These are phyloP conservation scores for Cytospora schulzeri DNA, from an alignment of 2,329 filamentous ascomycete genomes.

Conservation along the genomic window DNA sequence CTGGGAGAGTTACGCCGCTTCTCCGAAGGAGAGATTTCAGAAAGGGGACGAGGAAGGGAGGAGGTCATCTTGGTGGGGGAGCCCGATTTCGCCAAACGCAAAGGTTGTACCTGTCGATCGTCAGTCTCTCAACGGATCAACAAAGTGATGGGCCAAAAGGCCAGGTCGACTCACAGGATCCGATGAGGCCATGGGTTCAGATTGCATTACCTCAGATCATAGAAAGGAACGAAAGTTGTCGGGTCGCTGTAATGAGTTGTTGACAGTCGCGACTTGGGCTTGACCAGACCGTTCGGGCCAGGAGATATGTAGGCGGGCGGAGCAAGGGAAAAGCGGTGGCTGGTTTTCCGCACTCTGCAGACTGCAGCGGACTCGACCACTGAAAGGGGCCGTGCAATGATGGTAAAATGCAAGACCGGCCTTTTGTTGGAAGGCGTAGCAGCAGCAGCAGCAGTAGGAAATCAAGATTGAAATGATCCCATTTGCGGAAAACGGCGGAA, in stretches of 20 bases:
- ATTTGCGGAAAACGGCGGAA: constrained; percentile 12
- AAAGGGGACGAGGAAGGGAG: constrained; percentile 72
- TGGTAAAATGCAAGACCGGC: neutral
- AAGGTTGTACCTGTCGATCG: constrained; percentile 65
- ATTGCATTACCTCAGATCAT: constrained; percentile 14
- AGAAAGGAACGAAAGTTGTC: constrained; percentile 10
- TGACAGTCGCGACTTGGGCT: constrained; percentile 12
- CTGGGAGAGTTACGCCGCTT: constrained; percentile 89
- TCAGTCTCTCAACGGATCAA: constrained; percentile 22
- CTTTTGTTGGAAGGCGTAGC: neutral
- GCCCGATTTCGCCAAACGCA: constrained; percentile 76
- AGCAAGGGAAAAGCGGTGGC: constrained; percentile 25
- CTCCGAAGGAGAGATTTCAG: constrained; percentile 85
- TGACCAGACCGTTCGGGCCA: constrained; percentile 13
- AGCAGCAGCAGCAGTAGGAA: constrained; percentile 11
- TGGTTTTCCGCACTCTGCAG: constrained; percentile 14
- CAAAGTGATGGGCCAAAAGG: constrained; percentile 12
- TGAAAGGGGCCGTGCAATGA: constrained; percentile 3
- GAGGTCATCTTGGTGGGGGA: constrained; percentile 66
- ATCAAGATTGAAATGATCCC: constrained; percentile 11
- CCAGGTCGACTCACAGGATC: constrained; percentile 23
- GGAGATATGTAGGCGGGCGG: constrained; percentile 19
- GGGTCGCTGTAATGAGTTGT: constrained; percentile 20
- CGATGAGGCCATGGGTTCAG: constrained; percentile 20
- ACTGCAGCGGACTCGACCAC: constrained; percentile 12